Percentiles rank a stretch among this genome's conserved stretches.
Conservation (phyloP, 2,329 filamentous ascomycete species). For the Aspergillus sp. region DNA sequence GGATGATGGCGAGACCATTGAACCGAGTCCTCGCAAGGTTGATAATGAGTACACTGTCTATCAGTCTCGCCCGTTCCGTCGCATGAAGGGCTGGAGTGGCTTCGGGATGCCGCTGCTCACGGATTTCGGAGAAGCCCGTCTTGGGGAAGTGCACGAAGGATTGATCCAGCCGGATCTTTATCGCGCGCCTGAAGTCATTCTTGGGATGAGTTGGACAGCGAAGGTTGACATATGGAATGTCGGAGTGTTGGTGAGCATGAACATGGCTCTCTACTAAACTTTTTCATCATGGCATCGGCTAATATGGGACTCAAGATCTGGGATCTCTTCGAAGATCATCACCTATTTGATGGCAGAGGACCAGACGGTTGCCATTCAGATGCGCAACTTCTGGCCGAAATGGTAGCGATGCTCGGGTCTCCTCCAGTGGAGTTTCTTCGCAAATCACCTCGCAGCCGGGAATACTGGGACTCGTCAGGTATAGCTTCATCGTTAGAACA, state of each 20-base stretch:
- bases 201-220: constrained; percentile 29
- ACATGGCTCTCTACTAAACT: background rate
- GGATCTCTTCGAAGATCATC: constrained; percentile 22
- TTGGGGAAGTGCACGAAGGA: constrained; percentile 17
- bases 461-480: constrained; percentile 18
- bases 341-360: constrained; percentile 19
- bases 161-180: constrained; percentile 30
- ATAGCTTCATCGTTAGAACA: background rate
- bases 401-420: constrained; percentile 20
- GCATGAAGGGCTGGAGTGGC: constrained; percentile 12
- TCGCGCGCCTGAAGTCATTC: constrained; percentile 30
- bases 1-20: constrained; percentile 22
- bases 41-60: constrained; percentile 28
- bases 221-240: constrained; percentile 36
- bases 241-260: constrained; percentile 24
- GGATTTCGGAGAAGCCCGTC: constrained; percentile 30
- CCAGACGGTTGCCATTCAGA: constrained; percentile 14
- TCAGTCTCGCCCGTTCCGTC: constrained; percentile 14
- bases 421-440: constrained; percentile 9
- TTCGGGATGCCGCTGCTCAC: constrained; percentile 25
- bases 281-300: too few species aligned
- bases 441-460: constrained; percentile 8
- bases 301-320: constrained; percentile 6
- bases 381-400: constrained; percentile 19
- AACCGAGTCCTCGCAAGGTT: constrained; percentile 28